Evolutionary conservation across 495 filamentous ascomycete genomes (phyloP), one percentile per base, ranked within the genome.

Genomic region (Durotheca rogersii): DNA sequence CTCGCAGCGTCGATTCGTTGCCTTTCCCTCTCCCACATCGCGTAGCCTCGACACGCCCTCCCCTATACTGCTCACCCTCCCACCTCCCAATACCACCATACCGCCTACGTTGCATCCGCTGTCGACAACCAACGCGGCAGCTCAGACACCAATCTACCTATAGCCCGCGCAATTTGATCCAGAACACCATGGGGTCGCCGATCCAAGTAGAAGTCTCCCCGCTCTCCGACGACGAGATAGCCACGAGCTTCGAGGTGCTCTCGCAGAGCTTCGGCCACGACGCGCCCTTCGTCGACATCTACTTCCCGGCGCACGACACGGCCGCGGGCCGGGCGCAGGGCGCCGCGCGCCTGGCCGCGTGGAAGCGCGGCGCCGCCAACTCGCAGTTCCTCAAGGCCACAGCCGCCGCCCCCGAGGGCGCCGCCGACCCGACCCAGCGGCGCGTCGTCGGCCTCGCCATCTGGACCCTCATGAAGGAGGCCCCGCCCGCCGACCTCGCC

Each of bases 391-490:
- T 58, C 12, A 61, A 61, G 27, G 54, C 47, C 15, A 44, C 25
- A 1, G 30, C 32, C 15, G 19, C 14, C 18, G 27, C n/a, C 9
- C 23, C 14, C 4, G 60, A 15, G 14, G 33, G 19, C n/a, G n/a
- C n/a, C n/a, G n/a, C n/a, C n/a, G n/a, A n/a, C n/a, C n/a, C n/a
- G n/a, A n/a, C n/a, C 15, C 31, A 37, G 21, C 34, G 52, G 7
- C 34, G n/a, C 7, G 50, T 64, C 1, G 16, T 61, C 27, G 61
- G 63, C 5, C 11, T 61, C 2, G 60, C 53, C 2, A 30, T 64
- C 30, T 66, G 63, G 63, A 62, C 56, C 6, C 30, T 40, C 17
- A 58, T 58, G 53, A 58, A 49, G 19, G 58, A 50, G 1, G 31
- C 47, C 1, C 58, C 58, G 7, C 46, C 49, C 11, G 30, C 46